These are phyloP conservation scores for Acanthamoeba sp. DNA, from an alignment of 208 protist species.

Conservation along the genomic window DNA sequence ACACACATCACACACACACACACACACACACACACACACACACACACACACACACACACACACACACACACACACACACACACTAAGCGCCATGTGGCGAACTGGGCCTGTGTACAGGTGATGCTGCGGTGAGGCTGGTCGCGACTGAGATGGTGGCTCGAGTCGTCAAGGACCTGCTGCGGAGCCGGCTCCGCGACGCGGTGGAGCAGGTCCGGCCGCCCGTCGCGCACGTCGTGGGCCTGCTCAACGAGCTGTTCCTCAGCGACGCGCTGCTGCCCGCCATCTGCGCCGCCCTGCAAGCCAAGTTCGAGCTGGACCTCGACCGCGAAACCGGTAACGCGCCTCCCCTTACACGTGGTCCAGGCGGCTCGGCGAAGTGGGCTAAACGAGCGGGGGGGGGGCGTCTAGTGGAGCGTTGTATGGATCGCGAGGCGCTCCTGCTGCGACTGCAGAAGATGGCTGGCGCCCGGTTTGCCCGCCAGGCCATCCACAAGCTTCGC, in stretches of 20 bases:
- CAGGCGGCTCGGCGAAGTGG: no score
- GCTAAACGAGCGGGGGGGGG: no score
- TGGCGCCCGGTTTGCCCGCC: neutral
- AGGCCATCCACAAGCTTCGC: neutral
- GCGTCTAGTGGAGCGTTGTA: neutral
- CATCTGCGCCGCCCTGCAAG: neutral
- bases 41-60: no score
- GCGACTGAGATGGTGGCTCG: constrained; percentile 10
- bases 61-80: no score
- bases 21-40: no score
- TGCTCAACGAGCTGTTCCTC: neutral
- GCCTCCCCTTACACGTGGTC: no score
- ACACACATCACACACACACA: no score
- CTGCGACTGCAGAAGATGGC: neutral
- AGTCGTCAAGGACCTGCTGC: neutral
- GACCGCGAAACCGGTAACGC: neutral
- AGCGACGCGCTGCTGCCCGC: neutral
- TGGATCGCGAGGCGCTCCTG: neutral
- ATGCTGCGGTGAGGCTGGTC: neutral
- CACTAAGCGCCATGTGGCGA: neutral
- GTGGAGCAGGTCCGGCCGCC: neutral
- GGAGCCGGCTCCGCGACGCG: neutral
- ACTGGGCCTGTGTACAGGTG: neutral
- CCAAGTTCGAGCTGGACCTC: neutral
- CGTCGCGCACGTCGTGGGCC: no score